These are phyloP conservation scores for Wickerhamomyces alni DNA, from an alignment of 805 yeast species.

Conservation along the genomic window DNA sequence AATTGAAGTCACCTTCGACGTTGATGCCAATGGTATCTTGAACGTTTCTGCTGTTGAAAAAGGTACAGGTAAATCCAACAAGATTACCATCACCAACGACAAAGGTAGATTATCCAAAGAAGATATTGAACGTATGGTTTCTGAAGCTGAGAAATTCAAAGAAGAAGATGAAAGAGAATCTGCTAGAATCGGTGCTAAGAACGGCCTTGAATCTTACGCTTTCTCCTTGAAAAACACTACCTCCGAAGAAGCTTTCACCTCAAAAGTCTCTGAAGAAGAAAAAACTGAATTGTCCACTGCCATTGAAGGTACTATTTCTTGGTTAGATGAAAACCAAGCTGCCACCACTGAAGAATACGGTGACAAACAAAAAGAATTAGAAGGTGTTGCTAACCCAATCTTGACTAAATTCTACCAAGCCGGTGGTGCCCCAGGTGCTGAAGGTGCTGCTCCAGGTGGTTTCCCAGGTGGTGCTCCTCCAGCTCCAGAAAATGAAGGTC, in stretches of 20 bases:
- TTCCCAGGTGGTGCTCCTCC: slow-evolving; percentile 49
- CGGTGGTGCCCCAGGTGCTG: slow-evolving; percentile 73
- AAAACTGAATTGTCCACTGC: slow-evolving; percentile 67
- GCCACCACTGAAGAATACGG: slow-evolving; percentile 89
- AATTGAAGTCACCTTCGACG: slow-evolving; percentile 94
- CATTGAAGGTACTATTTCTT: slow-evolving; percentile 76
- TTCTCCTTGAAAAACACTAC: slow-evolving; percentile 86
- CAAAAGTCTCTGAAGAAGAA: slow-evolving; percentile 70
- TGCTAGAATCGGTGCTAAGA: slow-evolving; percentile 87
- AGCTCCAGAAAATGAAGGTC: slow-evolving; percentile 44
- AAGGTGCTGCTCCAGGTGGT: slow-evolving; percentile 48
- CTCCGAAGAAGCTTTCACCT: slow-evolving; percentile 69
- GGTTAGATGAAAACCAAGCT: slow-evolving; percentile 93
- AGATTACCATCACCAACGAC: slow-evolving; percentile 97
- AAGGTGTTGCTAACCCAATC: slow-evolving; percentile 92
- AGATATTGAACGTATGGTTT: slow-evolving; percentile 96
- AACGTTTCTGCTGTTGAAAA: slow-evolving; percentile 95
- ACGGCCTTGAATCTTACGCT: slow-evolving; percentile 91
- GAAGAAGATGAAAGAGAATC: slow-evolving; percentile 96
- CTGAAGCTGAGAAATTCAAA: slow-evolving; percentile 96
- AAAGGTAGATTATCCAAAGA: slow-evolving; percentile 98
- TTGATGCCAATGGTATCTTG: slow-evolving; percentile 96
- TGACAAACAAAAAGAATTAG: slow-evolving; percentile 94
- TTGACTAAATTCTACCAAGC: slow-evolving; percentile 95
- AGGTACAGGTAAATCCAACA: slow-evolving; percentile 96